These are phyloP conservation scores for Aureobasidium sp. DNA, from an alignment of 2,329 filamentous ascomycete genomes.

Conservation along the genomic window DNA sequence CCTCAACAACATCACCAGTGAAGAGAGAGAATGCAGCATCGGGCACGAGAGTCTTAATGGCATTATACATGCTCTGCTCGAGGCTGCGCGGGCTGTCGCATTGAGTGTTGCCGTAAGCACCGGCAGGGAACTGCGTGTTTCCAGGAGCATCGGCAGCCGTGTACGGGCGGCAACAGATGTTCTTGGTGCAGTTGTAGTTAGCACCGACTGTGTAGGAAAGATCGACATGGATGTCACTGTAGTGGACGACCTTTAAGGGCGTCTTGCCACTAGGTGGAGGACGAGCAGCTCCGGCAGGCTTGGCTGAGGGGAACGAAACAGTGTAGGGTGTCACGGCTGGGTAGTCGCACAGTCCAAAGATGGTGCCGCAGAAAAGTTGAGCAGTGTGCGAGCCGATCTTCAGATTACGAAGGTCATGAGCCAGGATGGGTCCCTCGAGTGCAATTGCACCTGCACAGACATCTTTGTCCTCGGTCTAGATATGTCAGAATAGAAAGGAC, in stretches of 20 bases:
- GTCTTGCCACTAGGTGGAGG: constrained; percentile 41
- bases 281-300: constrained; percentile 31
- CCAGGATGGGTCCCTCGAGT: constrained; percentile 49
- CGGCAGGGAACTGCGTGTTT: constrained; percentile 44
- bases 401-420: constrained; percentile 43
- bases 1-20: constrained; percentile 54
- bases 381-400: constrained; percentile 44
- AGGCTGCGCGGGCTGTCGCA: constrained; percentile 48
- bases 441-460: constrained; percentile 49
- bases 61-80: constrained; percentile 47
- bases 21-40: constrained; percentile 51
- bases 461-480: constrained; percentile 44
- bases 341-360: constrained; percentile 49
- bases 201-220: constrained; percentile 48
- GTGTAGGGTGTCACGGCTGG: constrained; percentile 40
- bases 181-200: constrained; percentile 50
- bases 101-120: constrained; percentile 46
- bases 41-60: constrained; percentile 33
- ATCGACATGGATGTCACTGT: constrained; percentile 55
- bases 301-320: constrained; percentile 39
- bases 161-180: constrained; percentile 54
- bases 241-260: constrained; percentile 51
- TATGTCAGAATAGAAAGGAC: neutral
- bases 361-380: constrained; percentile 45
- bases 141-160: constrained; percentile 43